Conservation (phyloP, 2,329 filamentous ascomycete species). For the Neopestalotiopsis sp. region DNA sequence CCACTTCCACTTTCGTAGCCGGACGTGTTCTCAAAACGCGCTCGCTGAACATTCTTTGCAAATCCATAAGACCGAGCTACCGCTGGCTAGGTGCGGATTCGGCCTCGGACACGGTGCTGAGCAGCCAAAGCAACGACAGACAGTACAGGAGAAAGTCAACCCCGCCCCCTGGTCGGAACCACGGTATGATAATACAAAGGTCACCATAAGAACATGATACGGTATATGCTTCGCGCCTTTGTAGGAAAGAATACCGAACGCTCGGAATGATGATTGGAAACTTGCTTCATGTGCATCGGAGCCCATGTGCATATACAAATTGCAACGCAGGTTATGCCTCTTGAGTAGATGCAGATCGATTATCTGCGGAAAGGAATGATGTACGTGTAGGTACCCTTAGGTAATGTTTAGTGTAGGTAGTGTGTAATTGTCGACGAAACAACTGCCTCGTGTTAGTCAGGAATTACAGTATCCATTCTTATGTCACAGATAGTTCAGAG, state of each 20-base stretch:
- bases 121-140: neutral
- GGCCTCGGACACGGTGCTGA: constrained; percentile 3
- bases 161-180: neutral
- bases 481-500: neutral
- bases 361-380: neutral
- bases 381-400: neutral
- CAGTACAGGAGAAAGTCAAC: neutral
- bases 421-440: neutral
- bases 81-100: constrained; percentile 4
- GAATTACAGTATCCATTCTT: neutral
- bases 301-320: no score
- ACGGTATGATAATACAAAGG: neutral
- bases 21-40: neutral
- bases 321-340: neutral
- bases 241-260: neutral
- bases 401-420: neutral
- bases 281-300: no score
- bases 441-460: neutral
- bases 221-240: neutral
- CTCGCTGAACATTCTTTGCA: neutral
- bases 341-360: neutral
- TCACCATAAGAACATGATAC: neutral
- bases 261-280: neutral
- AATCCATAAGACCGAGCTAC: constrained; percentile 12
- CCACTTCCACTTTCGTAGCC: neutral